Evolutionary conservation across 768 basidiomycete genomes (phyloP).

Genomic region (Chalciporus piperatus): DNA sequence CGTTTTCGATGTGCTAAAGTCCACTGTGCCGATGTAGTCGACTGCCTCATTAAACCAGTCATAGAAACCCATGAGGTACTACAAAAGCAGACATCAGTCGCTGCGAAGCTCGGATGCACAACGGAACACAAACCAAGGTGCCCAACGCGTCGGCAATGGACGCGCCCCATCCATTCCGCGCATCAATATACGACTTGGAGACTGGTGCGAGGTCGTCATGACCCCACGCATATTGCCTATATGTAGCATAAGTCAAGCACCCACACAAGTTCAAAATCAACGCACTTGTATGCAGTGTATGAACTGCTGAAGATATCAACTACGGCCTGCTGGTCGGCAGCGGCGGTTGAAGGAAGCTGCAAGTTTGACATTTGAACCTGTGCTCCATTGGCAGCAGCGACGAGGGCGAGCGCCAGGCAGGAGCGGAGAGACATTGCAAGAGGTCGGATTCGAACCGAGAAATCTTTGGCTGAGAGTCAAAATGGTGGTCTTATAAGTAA

Average conservation of each 20-base stretch:
- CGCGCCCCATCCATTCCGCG: conserved; percentile 50
- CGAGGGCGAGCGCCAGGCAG: conserved; percentile 12
- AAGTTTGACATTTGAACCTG: conserved; percentile 45
- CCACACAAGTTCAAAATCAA: no score
- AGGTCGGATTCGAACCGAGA: no score
- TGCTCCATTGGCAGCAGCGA: conserved; percentile 10
- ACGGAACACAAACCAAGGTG: conserved; percentile 53
- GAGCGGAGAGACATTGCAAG: conserved; percentile 9
- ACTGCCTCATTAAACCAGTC: conserved; percentile 56
- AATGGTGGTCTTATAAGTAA: no score
- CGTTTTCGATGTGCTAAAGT: conserved; percentile 49
- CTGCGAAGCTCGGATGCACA: no score
- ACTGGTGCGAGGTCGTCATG: conserved; percentile 60
- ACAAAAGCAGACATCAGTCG: not conserved
- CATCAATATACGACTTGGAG: conserved; percentile 37
- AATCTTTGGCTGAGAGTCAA: no score
- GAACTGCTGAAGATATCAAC: conserved; percentile 49
- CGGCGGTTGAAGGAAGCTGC: conserved; percentile 39
- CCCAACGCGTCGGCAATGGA: conserved; percentile 59
- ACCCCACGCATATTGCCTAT: conserved; percentile 46
- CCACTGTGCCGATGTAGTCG: conserved; percentile 47
- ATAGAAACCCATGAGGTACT: conserved; percentile 62
- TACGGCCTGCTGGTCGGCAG: conserved; percentile 39
- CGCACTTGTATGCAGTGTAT: conserved; percentile 53
- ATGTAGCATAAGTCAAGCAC: no score